phyloP scores from a whole-genome alignment of 257 asterid species.

The Nyctanthes arbortristis region DNA sequence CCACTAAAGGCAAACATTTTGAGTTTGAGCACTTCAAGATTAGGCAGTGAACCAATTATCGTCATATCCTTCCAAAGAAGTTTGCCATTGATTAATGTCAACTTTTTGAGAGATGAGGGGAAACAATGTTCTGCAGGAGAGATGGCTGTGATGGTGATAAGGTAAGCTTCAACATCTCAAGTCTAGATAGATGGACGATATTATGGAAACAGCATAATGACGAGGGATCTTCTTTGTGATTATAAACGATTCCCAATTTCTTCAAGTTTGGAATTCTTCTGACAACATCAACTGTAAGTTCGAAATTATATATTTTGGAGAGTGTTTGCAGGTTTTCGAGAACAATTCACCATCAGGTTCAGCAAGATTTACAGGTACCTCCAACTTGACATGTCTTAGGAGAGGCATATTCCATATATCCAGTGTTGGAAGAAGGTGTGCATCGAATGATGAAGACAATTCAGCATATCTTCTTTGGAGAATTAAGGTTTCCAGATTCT shows the following conservation, averaged over 20 bases:
- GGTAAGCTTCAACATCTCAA: background rate
- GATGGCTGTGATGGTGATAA: too few species aligned
- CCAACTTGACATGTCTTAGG: background rate
- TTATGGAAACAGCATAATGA: background rate
- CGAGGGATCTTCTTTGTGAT: background rate
- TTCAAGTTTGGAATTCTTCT: constrained; percentile 1
- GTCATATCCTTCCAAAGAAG: background rate
- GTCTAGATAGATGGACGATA: background rate
- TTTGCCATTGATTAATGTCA: background rate
- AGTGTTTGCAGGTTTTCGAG: constrained; percentile 8
- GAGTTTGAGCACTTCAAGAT: background rate
- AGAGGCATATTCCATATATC: background rate
- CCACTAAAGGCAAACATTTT: background rate
- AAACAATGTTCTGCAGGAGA: constrained; percentile 1
- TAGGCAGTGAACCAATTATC: background rate
- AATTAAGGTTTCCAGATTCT: background rate
- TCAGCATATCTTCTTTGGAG: background rate
- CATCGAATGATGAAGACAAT: background rate
- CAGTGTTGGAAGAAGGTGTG: background rate
- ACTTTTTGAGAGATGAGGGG: background rate
- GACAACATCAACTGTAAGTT: background rate
- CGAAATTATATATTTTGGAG: background rate
- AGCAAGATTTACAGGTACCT: background rate
- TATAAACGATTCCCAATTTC: background rate
- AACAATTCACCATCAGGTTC: background rate